Percentiles rank a stretch among this genome's conserved stretches.
Evolutionary conservation across 306 rosid species (phyloP).

Genomic region (Trifolium fragiferum): DNA sequence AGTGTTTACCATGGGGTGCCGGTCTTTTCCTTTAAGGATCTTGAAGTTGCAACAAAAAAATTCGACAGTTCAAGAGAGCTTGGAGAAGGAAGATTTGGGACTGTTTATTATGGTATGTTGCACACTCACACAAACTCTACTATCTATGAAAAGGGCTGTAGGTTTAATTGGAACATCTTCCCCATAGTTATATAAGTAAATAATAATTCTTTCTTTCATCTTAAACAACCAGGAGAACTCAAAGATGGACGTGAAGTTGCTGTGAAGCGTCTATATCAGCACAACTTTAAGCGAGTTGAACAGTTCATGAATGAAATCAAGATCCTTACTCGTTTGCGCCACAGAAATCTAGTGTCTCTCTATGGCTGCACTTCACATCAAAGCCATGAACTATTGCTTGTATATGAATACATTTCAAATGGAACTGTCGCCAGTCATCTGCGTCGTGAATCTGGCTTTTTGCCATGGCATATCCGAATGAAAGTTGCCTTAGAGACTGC

Average conservation of each 20-base stretch:
- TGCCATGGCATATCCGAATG: conserved; percentile 61
- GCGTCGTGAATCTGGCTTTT: conserved; percentile 32
- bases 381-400: conserved; percentile 62
- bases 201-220: background rate
- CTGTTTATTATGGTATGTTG: conserved; percentile 47
- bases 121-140: background rate
- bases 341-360: conserved; percentile 61
- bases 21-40: conserved; percentile 48
- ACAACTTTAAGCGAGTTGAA: conserved; percentile 53
- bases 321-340: conserved; percentile 64
- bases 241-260: conserved; percentile 77
- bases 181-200: too few species aligned
- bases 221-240: conserved; percentile 53
- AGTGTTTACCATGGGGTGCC: conserved; percentile 43
- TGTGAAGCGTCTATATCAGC: conserved; percentile 58
- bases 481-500: conserved; percentile 73
- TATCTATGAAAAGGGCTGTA: background rate
- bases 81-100: conserved; percentile 65
- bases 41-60: conserved; percentile 63
- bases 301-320: conserved; percentile 69
- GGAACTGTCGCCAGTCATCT: conserved; percentile 71
- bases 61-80: conserved; percentile 60
- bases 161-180: background rate
- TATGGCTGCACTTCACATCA: conserved; percentile 69
- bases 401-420: conserved; percentile 68